A percentile compares a stretch with the other conserved stretches of the same genome.
Conservation (phyloP, 2,329 filamentous ascomycete genomes). For the Phialophora chinensis region DNA sequence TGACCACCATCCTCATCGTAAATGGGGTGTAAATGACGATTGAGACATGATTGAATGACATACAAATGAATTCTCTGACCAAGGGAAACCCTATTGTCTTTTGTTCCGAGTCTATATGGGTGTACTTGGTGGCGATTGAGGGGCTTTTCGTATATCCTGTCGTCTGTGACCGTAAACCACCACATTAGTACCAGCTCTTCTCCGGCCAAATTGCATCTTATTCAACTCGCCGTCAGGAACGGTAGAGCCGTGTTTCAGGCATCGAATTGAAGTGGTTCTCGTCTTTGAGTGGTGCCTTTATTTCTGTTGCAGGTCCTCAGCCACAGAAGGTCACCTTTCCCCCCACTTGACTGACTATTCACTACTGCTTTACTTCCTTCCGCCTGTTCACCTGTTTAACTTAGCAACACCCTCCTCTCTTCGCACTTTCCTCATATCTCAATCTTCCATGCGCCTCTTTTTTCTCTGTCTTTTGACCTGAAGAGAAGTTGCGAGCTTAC, state of each 20-base stretch:
- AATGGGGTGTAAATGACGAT: too few relatives aligned
- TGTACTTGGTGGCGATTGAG: neutral
- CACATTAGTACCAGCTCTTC: neutral
- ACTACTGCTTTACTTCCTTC: neutral
- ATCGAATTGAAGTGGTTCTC: neutral
- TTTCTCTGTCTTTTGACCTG: neutral
- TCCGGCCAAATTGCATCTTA: neutral
- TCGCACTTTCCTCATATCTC: neutral
- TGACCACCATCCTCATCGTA: neutral
- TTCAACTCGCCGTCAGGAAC: neutral
- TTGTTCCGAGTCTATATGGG: neutral
- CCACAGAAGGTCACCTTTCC: neutral
- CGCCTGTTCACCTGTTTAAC: neutral
- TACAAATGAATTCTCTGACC: neutral
- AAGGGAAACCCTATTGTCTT: neutral
- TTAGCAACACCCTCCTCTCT: neutral
- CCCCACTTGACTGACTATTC: neutral
- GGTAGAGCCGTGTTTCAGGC: neutral
- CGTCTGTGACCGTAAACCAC: neutral
- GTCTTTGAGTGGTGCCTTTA: neutral
- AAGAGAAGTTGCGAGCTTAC: neutral
- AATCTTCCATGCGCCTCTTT: neutral
- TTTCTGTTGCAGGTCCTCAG: neutral
- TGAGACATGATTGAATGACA: neutral
- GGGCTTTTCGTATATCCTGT: neutral